Evolutionary conservation across 1,284 basidiomycete species (phyloP).

Genomic region (Phaffia rhodozyma): DNA sequence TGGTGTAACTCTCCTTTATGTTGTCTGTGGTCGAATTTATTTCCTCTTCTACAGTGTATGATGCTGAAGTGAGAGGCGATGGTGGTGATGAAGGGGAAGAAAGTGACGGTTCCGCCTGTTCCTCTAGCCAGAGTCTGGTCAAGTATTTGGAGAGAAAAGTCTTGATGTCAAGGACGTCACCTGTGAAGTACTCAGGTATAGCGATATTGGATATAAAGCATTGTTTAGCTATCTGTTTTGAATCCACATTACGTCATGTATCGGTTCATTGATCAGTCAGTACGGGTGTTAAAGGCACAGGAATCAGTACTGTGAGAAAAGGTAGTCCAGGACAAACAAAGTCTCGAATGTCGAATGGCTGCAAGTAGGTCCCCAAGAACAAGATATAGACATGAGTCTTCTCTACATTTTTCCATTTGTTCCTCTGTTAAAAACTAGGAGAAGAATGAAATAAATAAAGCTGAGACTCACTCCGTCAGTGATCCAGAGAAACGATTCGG

Average conservation of each 20-base stretch:
- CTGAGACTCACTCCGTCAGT: conserved; percentile 39
- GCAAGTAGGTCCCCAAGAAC: not conserved
- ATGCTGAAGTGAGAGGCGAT: conserved; percentile 2
- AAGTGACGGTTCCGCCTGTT: conserved; percentile 15
- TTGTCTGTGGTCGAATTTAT: not conserved
- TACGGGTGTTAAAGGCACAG: not conserved
- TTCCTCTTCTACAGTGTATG: not conserved
- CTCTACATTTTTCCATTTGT: not conserved
- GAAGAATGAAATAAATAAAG: not conserved
- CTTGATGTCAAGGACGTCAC: conserved; percentile 26
- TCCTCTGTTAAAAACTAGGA: not conserved
- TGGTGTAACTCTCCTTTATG: too few relatives aligned
- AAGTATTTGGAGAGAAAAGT: conserved; percentile 40
- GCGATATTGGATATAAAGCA: conserved; percentile 67
- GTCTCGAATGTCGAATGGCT: conserved; percentile 66
- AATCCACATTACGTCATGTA: too few relatives aligned
- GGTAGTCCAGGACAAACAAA: conserved; percentile 41
- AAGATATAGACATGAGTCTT: not conserved
- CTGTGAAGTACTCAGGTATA: conserved; percentile 23
- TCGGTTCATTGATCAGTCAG: too few relatives aligned
- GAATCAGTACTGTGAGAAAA: not conserved
- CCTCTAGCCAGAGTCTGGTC: conserved; percentile 49
- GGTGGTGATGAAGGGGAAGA: conserved; percentile 1
- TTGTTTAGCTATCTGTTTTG: conserved; percentile 42
- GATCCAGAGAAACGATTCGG: conserved; percentile 36